phyloP scores from a whole-genome alignment of 129 eudicot species.

The Flaveria ramosissima region DNA sequence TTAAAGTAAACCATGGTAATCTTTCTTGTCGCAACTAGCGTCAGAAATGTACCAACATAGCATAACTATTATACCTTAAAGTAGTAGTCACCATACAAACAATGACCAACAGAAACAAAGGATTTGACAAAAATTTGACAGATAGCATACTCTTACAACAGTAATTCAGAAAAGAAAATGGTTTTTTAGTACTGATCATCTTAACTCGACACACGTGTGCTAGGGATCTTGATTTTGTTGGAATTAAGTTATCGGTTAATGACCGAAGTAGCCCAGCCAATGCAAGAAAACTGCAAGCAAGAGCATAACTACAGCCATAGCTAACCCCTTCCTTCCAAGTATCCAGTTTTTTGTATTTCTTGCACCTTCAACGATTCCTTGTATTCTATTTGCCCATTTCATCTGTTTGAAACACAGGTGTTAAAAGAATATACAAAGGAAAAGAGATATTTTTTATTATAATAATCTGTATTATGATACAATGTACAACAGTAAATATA shows the following conservation, averaged over 20 bases:
- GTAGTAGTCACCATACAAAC: neutral
- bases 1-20: neutral
- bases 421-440: neutral
- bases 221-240: neutral
- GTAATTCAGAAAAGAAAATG: neutral
- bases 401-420: conserved; percentile 45
- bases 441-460: too few species aligned
- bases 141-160: neutral
- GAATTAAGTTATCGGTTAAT: neutral
- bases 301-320: conserved; percentile 75
- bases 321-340: conserved; percentile 79
- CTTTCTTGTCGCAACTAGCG: neutral
- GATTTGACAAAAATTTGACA: neutral
- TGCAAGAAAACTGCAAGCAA: conserved; percentile 69
- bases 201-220: neutral
- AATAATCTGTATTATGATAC: too few species aligned
- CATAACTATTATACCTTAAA: too few species aligned
- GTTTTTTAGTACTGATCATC: neutral
- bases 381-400: conserved; percentile 89
- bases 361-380: conserved; percentile 71
- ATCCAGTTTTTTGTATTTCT: conserved; percentile 81
- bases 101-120: neutral
- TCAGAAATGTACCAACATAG: neutral
- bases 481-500: too few species aligned
- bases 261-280: conserved; percentile 77